phyloP scores from a whole-genome alignment of 2,329 filamentous ascomycete genomes.

The Colletotrichum lupini region DNA sequence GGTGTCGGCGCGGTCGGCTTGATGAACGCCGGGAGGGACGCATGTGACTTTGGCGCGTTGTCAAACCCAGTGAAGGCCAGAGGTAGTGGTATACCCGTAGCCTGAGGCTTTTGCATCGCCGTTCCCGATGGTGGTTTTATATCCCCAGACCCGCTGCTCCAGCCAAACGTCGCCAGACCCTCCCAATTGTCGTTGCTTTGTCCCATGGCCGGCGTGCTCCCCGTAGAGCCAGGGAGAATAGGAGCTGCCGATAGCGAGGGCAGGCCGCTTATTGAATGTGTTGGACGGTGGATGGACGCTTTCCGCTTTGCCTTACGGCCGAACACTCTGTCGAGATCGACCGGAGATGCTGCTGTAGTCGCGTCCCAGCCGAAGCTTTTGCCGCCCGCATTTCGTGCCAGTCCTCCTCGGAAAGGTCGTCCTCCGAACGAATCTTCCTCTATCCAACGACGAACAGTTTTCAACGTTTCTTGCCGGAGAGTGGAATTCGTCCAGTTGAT shows the following conservation, averaged over 20 bases:
- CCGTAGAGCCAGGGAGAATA: not conserved
- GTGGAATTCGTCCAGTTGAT: constrained; percentile 68
- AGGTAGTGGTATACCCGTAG: constrained; percentile 9
- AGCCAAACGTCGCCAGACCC: constrained; percentile 43
- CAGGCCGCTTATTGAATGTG: constrained; percentile 28
- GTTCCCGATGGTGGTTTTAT: not conserved
- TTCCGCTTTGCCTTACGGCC: constrained; percentile 45
- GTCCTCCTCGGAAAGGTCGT: constrained; percentile 56
- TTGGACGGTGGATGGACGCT: constrained; percentile 39
- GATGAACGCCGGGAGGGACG: constrained; percentile 24
- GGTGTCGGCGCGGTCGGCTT: constrained; percentile 12
- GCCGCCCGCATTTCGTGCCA: constrained; percentile 48
- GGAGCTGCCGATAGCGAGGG: constrained; percentile 23
- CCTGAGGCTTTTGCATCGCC: not conserved
- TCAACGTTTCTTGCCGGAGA: constrained; percentile 63
- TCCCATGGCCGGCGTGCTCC: constrained; percentile 39
- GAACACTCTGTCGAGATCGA: constrained; percentile 61
- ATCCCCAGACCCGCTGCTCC: constrained; percentile 36
- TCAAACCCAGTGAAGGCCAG: constrained; percentile 23
- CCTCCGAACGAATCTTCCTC: constrained; percentile 71
- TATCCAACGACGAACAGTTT: constrained; percentile 73
- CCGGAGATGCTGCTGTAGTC: constrained; percentile 52
- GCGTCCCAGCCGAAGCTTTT: constrained; percentile 73
- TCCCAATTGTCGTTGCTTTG: constrained; percentile 31
- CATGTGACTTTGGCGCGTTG: constrained; percentile 28